These are phyloP conservation scores for Ocimum tenuiflorum DNA, from an alignment of 257 asterid species.

Conservation along the genomic window DNA sequence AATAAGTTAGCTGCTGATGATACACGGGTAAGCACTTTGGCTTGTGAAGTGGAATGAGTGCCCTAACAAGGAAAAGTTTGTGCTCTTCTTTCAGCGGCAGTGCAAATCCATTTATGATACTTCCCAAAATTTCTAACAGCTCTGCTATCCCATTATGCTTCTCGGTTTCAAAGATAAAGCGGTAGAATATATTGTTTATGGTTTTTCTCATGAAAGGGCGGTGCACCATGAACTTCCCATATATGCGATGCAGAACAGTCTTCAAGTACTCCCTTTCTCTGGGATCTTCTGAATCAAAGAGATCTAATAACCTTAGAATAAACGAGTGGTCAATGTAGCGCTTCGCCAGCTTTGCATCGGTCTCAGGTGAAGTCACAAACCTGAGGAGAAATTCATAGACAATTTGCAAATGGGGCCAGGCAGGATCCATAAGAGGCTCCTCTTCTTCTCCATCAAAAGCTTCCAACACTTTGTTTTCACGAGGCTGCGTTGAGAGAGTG, in stretches of 20 bases:
- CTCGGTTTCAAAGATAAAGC: conserved; percentile 79
- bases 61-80: conserved; percentile 78
- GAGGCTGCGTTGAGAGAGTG: conserved; percentile 49
- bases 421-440: conserved; percentile 79
- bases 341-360: conserved; percentile 86
- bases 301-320: conserved; percentile 63
- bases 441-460: conserved; percentile 84
- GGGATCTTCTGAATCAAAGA: conserved; percentile 89
- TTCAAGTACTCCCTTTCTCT: conserved; percentile 88
- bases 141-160: conserved; percentile 87
- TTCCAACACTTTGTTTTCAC: conserved; percentile 60
- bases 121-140: conserved; percentile 82
- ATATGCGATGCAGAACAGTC: conserved; percentile 76
- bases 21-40: conserved; percentile 54
- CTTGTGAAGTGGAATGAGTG: conserved; percentile 79
- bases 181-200: conserved; percentile 71
- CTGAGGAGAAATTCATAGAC: conserved; percentile 79
- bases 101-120: conserved; percentile 87
- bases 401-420: conserved; percentile 88
- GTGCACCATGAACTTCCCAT: conserved; percentile 95
- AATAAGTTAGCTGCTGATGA: conserved; percentile 76
- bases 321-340: conserved; percentile 76
- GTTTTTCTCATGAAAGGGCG: conserved; percentile 85
- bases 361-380: conserved; percentile 78
- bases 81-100: conserved; percentile 89